phyloP scores from a whole-genome alignment of 2,329 filamentous ascomycete species.

The Alternaria panax region DNA sequence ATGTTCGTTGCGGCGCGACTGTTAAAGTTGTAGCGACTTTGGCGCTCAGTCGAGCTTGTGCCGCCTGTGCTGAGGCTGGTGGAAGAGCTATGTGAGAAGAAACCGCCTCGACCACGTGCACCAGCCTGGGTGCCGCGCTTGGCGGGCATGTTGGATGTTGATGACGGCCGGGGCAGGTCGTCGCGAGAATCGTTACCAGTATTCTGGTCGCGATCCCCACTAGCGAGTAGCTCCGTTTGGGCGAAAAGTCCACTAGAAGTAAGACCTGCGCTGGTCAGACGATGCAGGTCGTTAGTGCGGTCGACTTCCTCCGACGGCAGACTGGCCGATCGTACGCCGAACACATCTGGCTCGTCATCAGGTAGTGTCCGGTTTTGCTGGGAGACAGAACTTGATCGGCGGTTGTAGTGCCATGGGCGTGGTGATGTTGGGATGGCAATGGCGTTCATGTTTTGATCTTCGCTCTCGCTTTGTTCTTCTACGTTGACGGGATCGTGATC shows the following conservation, averaged over 20 bases:
- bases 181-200: conserved; percentile 35
- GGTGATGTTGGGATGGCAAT: conserved; percentile 79
- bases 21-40: conserved; percentile 55
- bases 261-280: conserved; percentile 57
- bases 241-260: conserved; percentile 70
- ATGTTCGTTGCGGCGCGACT: conserved; percentile 50
- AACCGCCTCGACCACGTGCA: conserved; percentile 40
- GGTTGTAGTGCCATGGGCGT: conserved; percentile 57
- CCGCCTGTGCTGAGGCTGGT: conserved; percentile 41
- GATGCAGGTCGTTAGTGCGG: conserved; percentile 50
- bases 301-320: conserved; percentile 66
- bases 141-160: conserved; percentile 39
- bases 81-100: conserved; percentile 44
- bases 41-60: conserved; percentile 46
- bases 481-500: conserved; percentile 36
- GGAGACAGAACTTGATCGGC: conserved; percentile 74
- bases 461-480: conserved; percentile 37
- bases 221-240: conserved; percentile 44
- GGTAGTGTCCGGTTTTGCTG: conserved; percentile 71
- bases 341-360: conserved; percentile 66
- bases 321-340: conserved; percentile 71
- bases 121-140: conserved; percentile 36
- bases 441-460: conserved; percentile 64
- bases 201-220: conserved; percentile 35
- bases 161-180: conserved; percentile 34